Conservation (phyloP, 2,329 filamentous ascomycete species). For the Venturia oleaginea region DNA sequence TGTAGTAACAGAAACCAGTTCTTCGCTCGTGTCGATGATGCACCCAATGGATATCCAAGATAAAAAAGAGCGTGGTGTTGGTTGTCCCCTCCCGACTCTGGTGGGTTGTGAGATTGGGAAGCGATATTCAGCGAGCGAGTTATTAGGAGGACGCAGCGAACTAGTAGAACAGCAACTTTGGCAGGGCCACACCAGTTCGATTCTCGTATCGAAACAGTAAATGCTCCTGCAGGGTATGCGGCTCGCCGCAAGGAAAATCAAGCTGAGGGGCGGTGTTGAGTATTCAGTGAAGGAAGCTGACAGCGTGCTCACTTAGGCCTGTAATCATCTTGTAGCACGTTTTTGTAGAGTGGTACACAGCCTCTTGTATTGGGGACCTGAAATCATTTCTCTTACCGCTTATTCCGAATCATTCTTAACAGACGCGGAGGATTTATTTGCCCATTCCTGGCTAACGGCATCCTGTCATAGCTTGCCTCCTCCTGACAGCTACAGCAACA, state of each 20-base stretch:
- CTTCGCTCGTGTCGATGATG: background rate
- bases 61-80: background rate
- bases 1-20: background rate
- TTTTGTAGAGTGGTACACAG: background rate
- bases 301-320: background rate
- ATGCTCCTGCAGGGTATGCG: background rate
- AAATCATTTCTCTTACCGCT: background rate
- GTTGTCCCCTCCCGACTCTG: background rate
- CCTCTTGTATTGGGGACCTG: background rate
- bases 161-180: constrained; percentile 1
- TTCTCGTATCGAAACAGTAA: background rate
- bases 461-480: background rate
- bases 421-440: background rate
- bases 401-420: background rate
- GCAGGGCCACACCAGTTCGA: background rate
- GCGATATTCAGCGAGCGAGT: background rate
- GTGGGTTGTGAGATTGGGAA: background rate
- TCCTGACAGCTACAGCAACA: constrained; percentile 3
- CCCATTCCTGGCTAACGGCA: background rate
- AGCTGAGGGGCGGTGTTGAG: background rate
- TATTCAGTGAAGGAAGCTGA: background rate
- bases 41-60: background rate
- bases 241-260: background rate
- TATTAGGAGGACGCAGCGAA: background rate
- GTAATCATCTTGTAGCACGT: background rate